Evolutionary conservation across 164 flowering plant genomes (phyloP).

Genomic region (Chimonanthus salicifolius): DNA sequence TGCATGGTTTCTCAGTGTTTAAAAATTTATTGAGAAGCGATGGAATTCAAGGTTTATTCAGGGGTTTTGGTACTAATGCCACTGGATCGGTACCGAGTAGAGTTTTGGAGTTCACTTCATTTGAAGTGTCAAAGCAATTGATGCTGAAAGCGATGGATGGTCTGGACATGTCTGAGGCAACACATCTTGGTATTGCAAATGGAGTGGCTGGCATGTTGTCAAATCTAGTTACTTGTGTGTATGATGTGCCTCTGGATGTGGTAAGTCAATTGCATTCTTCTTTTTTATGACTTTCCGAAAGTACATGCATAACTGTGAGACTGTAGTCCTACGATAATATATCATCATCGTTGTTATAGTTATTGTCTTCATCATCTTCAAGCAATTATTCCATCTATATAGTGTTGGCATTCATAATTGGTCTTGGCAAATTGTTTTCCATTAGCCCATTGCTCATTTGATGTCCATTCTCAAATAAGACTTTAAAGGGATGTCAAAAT

Average conservation of each 20-base stretch:
- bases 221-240: slow-evolving; percentile 47
- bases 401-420: no score
- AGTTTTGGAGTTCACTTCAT: slow-evolving; percentile 54
- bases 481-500: no score
- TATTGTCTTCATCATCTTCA: no score
- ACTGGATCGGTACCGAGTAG: slow-evolving; percentile 72
- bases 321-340: no score
- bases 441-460: no score
- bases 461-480: no score
- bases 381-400: no score
- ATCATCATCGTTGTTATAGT: no score
- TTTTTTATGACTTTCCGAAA: not conserved
- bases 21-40: slow-evolving; percentile 40
- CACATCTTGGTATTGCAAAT: slow-evolving; percentile 61
- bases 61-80: slow-evolving; percentile 77
- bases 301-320: no score
- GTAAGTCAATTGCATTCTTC: slow-evolving; percentile 25
- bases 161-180: slow-evolving; percentile 54
- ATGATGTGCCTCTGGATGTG: slow-evolving; percentile 83
- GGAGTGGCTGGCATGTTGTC: slow-evolving; percentile 77
- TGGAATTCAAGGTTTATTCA: slow-evolving; percentile 62
- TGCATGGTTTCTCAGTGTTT: slow-evolving; percentile 44
- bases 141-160: slow-evolving; percentile 43
- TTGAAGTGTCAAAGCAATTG: slow-evolving; percentile 64
- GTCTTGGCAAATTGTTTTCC: no score